Conservation (phyloP, 257 asterid genomes). For the Solanum chilense region DNA sequence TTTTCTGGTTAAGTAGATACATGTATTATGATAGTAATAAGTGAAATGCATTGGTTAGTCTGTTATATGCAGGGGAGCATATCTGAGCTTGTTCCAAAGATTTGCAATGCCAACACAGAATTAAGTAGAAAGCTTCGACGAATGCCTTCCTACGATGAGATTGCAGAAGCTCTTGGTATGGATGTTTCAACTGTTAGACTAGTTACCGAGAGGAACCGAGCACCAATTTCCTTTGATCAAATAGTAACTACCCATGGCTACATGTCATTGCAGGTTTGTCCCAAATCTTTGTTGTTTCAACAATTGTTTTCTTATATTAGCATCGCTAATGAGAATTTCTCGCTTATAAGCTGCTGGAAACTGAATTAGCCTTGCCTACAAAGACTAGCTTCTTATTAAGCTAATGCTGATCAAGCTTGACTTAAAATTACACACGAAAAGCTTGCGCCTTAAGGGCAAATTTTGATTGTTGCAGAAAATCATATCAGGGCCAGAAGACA, state of each 20-base stretch:
- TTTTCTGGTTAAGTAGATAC: background rate
- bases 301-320: background rate
- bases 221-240: slow-evolving; percentile 46
- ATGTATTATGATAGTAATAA: slow-evolving; percentile 5
- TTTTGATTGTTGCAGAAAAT: slow-evolving; percentile 27
- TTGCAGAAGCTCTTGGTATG: slow-evolving; percentile 28
- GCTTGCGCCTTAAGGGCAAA: background rate
- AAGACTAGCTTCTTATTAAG: background rate
- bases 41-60: slow-evolving; percentile 33
- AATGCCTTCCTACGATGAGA: slow-evolving; percentile 40
- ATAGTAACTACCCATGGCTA: slow-evolving; percentile 21
- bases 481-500: slow-evolving; percentile 42
- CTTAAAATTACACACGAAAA: background rate
- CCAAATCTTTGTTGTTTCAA: background rate
- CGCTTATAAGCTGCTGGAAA: background rate
- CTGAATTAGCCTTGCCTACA: background rate
- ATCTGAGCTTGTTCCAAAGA: slow-evolving; percentile 40
- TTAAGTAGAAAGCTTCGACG: slow-evolving; percentile 31
- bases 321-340: background rate
- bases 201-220: slow-evolving; percentile 37
- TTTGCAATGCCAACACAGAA: slow-evolving; percentile 38
- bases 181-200: slow-evolving; percentile 29
- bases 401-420: background rate
- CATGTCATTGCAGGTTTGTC: slow-evolving; percentile 51
- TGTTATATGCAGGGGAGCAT: slow-evolving; percentile 48